Conservation (phyloP, 148 eudicot species). For the Persicaria maculosa region DNA sequence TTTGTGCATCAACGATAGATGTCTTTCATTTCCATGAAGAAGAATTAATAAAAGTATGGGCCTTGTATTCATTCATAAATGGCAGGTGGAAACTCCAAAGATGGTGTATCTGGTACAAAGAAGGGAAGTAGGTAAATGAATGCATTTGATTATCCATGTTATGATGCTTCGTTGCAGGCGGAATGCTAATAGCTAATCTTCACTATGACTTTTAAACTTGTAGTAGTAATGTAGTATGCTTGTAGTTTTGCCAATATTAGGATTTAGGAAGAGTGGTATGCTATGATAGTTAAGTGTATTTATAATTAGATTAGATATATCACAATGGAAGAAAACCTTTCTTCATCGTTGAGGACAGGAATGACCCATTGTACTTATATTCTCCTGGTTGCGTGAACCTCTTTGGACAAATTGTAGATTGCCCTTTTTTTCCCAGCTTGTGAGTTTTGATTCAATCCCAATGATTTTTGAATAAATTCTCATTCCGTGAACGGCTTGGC, state of each 20-base stretch:
- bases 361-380: neutral
- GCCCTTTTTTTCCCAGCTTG: too few relatives aligned
- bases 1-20: slow-evolving; percentile 47
- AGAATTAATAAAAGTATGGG: slow-evolving; percentile 82
- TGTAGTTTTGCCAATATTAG: neutral
- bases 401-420: neutral
- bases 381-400: neutral
- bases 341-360: neutral
- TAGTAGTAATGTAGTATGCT: neutral
- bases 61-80: slow-evolving; percentile 90
- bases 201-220: slow-evolving; percentile 1
- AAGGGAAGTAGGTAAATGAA: slow-evolving; percentile 99
- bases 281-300: neutral
- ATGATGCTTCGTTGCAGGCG: slow-evolving; percentile 46
- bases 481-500: too few relatives aligned
- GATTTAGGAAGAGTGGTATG: neutral
- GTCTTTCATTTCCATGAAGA: slow-evolving; percentile 42
- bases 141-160: slow-evolving; percentile 73
- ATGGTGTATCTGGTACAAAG: slow-evolving; percentile 99
- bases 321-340: neutral
- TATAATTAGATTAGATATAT: neutral
- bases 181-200: slow-evolving; percentile 12
- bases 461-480: too few relatives aligned
- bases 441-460: too few relatives aligned
- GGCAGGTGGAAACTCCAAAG: slow-evolving; percentile 99